Percentiles rank a stretch among this genome's conserved stretches.
These are phyloP conservation scores for Macaranga tanarius DNA, from an alignment of 441 rosid genomes.

Conservation along the genomic window DNA sequence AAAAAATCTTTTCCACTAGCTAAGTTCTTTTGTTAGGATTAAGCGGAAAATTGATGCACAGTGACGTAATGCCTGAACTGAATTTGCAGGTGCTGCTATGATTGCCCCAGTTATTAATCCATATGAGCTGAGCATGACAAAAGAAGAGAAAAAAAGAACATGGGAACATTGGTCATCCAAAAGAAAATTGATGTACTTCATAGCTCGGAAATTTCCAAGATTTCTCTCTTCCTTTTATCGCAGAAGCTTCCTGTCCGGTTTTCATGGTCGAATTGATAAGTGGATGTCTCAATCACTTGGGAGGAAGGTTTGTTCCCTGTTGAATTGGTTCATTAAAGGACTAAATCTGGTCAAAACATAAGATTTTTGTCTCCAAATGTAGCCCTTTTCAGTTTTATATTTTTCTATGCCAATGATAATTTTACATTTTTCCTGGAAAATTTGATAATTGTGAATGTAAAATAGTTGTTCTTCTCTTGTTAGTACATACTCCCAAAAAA, in stretches of 20 bases:
- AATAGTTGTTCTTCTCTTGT: not conserved
- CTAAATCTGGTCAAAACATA: not conserved
- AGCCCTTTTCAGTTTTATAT: not conserved
- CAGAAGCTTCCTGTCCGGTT: conserved; percentile 62
- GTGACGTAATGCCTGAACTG: conserved; percentile 20
- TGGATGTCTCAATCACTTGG: conserved; percentile 63
- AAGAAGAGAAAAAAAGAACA: conserved; percentile 47
- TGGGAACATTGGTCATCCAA: conserved; percentile 58
- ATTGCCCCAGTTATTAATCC: conserved; percentile 72
- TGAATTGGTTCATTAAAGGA: not conserved
- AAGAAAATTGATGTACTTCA: conserved; percentile 59
- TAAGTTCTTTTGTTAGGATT: not conserved
- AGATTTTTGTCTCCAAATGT: not conserved
- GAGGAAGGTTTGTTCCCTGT: conserved; percentile 45
- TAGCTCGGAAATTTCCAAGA: conserved; percentile 60
- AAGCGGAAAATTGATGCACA: not conserved
- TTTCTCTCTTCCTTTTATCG: conserved; percentile 52
- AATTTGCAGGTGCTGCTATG: conserved; percentile 62
- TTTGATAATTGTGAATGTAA: not conserved
- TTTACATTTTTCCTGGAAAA: not conserved
- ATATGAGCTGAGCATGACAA: conserved; percentile 57
- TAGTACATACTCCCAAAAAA: not conserved
- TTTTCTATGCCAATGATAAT: not conserved
- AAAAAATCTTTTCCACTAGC: too few relatives aligned
- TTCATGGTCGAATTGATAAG: conserved; percentile 62